Evolutionary conservation across 352 stramenopile genomes (phyloP), one percentile per base, ranked within the genome.

Genomic region (Pythium plurisporium): DNA sequence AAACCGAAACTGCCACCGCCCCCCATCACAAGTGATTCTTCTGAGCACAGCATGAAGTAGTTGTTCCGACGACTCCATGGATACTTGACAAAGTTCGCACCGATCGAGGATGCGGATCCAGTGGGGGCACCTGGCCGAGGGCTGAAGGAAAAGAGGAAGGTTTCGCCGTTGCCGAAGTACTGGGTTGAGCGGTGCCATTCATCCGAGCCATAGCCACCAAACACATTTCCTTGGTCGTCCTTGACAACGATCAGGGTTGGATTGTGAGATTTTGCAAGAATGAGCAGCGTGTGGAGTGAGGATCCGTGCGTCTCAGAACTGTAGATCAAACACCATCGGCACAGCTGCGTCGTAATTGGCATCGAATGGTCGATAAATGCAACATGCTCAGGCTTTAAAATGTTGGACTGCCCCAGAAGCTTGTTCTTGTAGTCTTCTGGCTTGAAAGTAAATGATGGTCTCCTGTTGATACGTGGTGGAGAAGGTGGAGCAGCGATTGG

Each of bases 41-140:
- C 86, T 17, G 85, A 95, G 65, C 85, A 94, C 22, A 97, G 72
- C 79, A 93, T 87, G 42, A 96, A 96, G 62, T 96, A 96, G 59
- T 78, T 90, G 71, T 96, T 97, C 47, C 86, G 82, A 19, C 88
- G 81, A 31, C 85, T 95, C 84, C 87, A 96, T 37, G 84, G 62
- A 45, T 92, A 95, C 52, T 90, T 91, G 10, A 73, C 67, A 48
- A 96, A 91, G 8, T 65, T 59, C 2, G 46, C 26, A 14, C 36
- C 44, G 3, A 46, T 17, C 1, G 48, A 58, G 22, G 49, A 58
- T 4, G 48, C 2, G 25, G 55, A 8, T 30, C 52, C 52, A 5
- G 52, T 9, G 19, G 40, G 30, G 0, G 45, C 31, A 19, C 49
- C 55, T 33, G 57, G 44, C 1, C 55, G 62, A 4, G 62, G 80